Percentiles rank a stretch among this genome's conserved stretches.
phyloP scores from a whole-genome alignment of 2,329 filamentous ascomycete species.

The Neonectria punicea region DNA sequence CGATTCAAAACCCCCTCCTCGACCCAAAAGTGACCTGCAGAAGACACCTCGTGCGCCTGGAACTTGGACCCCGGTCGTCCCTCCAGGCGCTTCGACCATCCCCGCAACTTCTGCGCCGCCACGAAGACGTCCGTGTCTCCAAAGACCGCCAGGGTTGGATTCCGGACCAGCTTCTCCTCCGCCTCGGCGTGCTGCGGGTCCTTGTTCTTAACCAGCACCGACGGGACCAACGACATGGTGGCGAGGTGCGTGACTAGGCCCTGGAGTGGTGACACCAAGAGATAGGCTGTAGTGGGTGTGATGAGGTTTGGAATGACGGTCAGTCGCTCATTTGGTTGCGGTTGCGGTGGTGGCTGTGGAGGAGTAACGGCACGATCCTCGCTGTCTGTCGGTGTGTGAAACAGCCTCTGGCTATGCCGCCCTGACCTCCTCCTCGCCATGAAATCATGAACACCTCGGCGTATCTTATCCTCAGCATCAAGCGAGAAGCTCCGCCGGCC shows the following conservation, averaged over 20 bases:
- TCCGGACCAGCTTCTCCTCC: conserved; percentile 66
- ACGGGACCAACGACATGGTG: conserved; percentile 66
- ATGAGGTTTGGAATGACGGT: conserved; percentile 48
- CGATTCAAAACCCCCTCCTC: conserved; percentile 59
- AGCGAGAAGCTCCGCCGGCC: conserved; percentile 51
- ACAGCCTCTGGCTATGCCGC: conserved; percentile 30
- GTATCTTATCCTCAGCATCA: conserved; percentile 60
- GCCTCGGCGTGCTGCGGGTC: conserved; percentile 45
- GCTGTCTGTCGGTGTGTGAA: conserved; percentile 20
- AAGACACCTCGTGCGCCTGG: conserved; percentile 57
- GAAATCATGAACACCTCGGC: conserved; percentile 60
- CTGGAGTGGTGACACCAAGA: conserved; percentile 76
- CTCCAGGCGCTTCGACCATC: conserved; percentile 71
- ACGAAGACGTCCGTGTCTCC: conserved; percentile 82
- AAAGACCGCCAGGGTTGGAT: conserved; percentile 76
- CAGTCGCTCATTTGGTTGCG: conserved; percentile 42
- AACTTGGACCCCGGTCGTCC: conserved; percentile 57
- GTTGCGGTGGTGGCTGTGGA: conserved; percentile 5
- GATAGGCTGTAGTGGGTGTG: conserved; percentile 60
- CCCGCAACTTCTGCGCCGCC: conserved; percentile 68
- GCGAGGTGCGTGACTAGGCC: conserved; percentile 69
- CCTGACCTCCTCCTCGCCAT: conserved; percentile 52
- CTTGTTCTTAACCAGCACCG: conserved; percentile 36
- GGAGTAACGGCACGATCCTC: conserved; percentile 22
- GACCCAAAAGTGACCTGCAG: conserved; percentile 72